These are phyloP conservation scores for Fusarium multiceps DNA, from an alignment of 2,329 filamentous ascomycete genomes.

Conservation along the genomic window DNA sequence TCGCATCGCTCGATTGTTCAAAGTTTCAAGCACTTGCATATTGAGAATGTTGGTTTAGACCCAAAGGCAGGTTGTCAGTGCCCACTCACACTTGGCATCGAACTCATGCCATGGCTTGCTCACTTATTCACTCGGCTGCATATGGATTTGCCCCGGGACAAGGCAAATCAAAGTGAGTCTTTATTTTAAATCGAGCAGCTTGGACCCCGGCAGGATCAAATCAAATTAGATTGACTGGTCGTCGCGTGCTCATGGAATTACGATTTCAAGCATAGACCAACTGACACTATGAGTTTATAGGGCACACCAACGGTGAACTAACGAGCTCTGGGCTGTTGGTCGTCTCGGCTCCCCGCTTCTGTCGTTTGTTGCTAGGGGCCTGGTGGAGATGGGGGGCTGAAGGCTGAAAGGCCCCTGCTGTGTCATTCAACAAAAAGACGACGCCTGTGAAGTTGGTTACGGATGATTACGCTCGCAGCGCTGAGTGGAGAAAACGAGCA, in stretches of 20 bases:
- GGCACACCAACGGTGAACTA: constrained; percentile 40
- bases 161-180: constrained; percentile 15
- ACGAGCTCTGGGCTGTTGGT: constrained; percentile 30
- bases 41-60: constrained; percentile 20
- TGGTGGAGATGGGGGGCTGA: constrained; percentile 29
- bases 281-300: constrained; percentile 28
- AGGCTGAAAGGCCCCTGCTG: constrained; percentile 25
- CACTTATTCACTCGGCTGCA: constrained; percentile 16
- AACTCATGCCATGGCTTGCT: constrained; percentile 16
- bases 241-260: constrained; percentile 27
- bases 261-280: constrained; percentile 32
- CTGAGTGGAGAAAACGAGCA: constrained; percentile 18
- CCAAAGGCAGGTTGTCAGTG: constrained; percentile 22
- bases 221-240: constrained; percentile 22
- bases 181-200: constrained; percentile 19
- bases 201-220: constrained; percentile 7
- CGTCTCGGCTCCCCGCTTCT: constrained; percentile 40
- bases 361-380: constrained; percentile 32
- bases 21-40: constrained; percentile 32
- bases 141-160: constrained; percentile 21
- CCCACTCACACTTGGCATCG: constrained; percentile 34
- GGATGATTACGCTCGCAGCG: constrained; percentile 10
- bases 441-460: constrained; percentile 25
- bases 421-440: constrained; percentile 33
- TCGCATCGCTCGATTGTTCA: constrained; percentile 25